Percentiles rank a stretch among this genome's conserved stretches.
Evolutionary conservation across 768 basidiomycete genomes (phyloP).

Genomic region (Sistotremastrum niveocremeum): DNA sequence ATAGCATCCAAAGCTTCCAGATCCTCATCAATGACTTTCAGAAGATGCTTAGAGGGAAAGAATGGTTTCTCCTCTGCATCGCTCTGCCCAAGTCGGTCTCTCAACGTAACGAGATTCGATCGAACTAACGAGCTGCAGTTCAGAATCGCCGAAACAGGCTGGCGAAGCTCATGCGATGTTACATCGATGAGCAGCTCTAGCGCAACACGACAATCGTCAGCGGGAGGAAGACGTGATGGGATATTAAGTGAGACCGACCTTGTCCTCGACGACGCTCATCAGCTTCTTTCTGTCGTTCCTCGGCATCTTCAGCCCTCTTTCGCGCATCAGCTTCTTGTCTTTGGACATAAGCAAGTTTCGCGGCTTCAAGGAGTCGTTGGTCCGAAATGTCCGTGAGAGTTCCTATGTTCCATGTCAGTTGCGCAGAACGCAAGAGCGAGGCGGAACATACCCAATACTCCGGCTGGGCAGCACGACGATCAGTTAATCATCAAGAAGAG

Average conservation of each 20-base stretch:
- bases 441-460: no score
- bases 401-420: not conserved
- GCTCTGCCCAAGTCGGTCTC: conserved; percentile 9
- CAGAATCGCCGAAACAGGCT: conserved; percentile 16
- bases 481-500: no score
- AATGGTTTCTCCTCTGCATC: conserved; percentile 2
- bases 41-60: conserved; percentile 4
- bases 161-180: conserved; percentile 19
- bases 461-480: no score
- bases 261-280: conserved; percentile 20
- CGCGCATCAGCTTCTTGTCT: conserved; percentile 17
- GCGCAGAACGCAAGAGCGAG: no score
- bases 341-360: conserved; percentile 18
- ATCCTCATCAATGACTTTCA: conserved; percentile 14
- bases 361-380: conserved; percentile 10
- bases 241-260: conserved; percentile 1
- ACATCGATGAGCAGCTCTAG: conserved; percentile 26
- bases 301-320: conserved; percentile 15
- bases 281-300: conserved; percentile 12
- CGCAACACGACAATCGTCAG: not conserved
- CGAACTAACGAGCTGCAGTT: conserved; percentile 21
- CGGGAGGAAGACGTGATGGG: not conserved
- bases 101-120: conserved; percentile 16
- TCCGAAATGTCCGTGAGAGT: conserved; percentile 12
- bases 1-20: conserved; percentile 22